Conservation (phyloP, 2,329 filamentous ascomycete genomes). For the Harringtonia aguacate region DNA sequence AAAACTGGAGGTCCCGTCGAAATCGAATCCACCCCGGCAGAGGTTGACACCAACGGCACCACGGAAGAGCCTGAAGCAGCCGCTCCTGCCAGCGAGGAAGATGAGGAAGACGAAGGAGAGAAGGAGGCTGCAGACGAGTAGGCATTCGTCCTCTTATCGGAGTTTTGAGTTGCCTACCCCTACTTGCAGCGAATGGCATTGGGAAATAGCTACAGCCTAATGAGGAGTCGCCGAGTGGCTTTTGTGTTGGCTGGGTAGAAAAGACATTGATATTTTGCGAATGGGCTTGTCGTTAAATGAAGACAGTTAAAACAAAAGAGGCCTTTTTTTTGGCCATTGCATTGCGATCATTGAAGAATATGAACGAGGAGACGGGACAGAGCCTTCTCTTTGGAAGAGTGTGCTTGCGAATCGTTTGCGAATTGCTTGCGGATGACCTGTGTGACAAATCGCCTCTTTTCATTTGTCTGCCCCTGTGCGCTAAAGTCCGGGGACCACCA, state of each 20-base stretch:
- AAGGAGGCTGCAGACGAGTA: not conserved
- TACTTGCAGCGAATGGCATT: not conserved
- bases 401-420: too few species aligned
- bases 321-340: too few species aligned
- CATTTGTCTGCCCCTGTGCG: too few species aligned
- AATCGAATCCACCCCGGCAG: not conserved
- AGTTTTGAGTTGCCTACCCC: not conserved
- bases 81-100: not conserved
- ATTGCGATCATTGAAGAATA: too few species aligned
- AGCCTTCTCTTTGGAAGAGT: too few species aligned
- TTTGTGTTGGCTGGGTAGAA: not conserved
- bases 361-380: too few species aligned
- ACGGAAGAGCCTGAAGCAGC: not conserved
- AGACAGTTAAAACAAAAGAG: too few species aligned
- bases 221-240: not conserved
- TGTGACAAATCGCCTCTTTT: too few species aligned
- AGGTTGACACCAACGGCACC: not conserved
- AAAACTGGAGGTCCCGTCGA: conserved; percentile 40
- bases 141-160: not conserved
- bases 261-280: not conserved
- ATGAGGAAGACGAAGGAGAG: not conserved
- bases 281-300: not conserved
- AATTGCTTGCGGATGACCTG: too few species aligned
- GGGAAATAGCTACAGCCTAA: too few species aligned
- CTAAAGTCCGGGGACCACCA: too few species aligned